Percentiles rank a stretch among this genome's conserved stretches.
Conservation (phyloP, 352 stramenopile species). For the Blastocystis sp. region DNA sequence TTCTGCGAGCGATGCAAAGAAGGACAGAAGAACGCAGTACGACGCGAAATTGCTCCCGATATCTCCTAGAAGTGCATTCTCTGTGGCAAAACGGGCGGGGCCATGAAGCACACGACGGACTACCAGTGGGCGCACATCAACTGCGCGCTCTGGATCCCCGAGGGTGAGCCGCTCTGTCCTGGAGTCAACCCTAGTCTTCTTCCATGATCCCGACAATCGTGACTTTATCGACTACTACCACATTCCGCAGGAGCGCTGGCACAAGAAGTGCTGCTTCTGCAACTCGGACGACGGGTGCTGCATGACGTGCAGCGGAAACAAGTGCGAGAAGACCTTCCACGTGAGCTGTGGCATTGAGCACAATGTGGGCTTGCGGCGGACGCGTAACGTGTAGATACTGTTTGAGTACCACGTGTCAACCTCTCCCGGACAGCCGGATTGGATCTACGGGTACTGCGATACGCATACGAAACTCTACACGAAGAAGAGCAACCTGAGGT, state of each 20-base stretch:
- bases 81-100: constrained; percentile 55
- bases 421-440: constrained; percentile 48
- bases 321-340: constrained; percentile 65
- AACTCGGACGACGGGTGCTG: constrained; percentile 58
- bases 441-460: constrained; percentile 72
- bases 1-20: constrained; percentile 58
- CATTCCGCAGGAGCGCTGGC: constrained; percentile 64
- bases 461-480: constrained; percentile 42
- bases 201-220: constrained; percentile 54
- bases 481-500: constrained; percentile 50
- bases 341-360: constrained; percentile 72
- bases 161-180: neutral
- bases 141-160: constrained; percentile 71
- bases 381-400: constrained; percentile 38
- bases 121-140: constrained; percentile 71
- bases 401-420: constrained; percentile 58
- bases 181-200: constrained; percentile 48
- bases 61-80: constrained; percentile 57
- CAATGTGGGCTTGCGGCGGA: constrained; percentile 1
- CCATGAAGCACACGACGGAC: constrained; percentile 72
- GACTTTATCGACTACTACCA: constrained; percentile 72
- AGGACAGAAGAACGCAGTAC: constrained; percentile 21
- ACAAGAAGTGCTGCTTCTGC: constrained; percentile 65
- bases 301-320: constrained; percentile 65
- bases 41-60: constrained; percentile 16